Base-by-base conservation (phyloP, 352 stramenopile species). In the Phytophthora cactorum region DNA sequence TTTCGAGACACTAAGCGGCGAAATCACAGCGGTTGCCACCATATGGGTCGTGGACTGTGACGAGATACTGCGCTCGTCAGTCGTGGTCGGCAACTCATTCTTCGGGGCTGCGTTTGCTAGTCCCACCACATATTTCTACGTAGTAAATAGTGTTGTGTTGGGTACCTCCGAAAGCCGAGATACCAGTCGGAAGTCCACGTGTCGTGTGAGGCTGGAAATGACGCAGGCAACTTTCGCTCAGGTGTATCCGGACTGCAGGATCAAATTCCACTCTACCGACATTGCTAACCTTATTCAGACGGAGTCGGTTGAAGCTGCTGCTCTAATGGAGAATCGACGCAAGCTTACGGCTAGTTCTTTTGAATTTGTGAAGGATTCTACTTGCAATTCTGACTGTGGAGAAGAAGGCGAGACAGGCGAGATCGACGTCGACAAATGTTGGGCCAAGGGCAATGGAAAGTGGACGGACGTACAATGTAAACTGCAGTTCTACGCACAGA, bases 341-440 rank as follows among this genome's bases (percentile, higher is more conserved):
- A 54, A 44, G 14, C 66, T 74, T 17, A 49, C 63, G 10, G 11
- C 55, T 4, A 74, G 36, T 28, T 56, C 53, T 2, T 74, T 74
- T 43, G 66, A 54, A 1, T 74, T 74, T 17, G 53, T 63, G 12
- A 70, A 74, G 44, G 39, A 66, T 10, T 49, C 61, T 29, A 41
- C 34, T 1, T 74, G 66, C 29, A 49, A 47, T 41, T 74, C 51
- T 27, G 49, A 70, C 43, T 74, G 66, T 36, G 66, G 66, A 10
- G 54, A 46, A 39, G 29, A 66, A 22, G 22, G 53, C 38, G 36
- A 51, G 7, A 44, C 2, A 11, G 55, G 49, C 5, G 17, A 57
- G 8, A 66, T 74, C 25, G 61, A 70, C n/a, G 54, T 60, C 38
- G 60, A 70, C 34, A 66, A 74, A n/a, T 74, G 66, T 38, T 74